A percentile compares a stretch with the other conserved stretches of the same genome.
Conservation (phyloP, 2,329 filamentous ascomycete species). For the Zymoseptoria ardabiliae region DNA sequence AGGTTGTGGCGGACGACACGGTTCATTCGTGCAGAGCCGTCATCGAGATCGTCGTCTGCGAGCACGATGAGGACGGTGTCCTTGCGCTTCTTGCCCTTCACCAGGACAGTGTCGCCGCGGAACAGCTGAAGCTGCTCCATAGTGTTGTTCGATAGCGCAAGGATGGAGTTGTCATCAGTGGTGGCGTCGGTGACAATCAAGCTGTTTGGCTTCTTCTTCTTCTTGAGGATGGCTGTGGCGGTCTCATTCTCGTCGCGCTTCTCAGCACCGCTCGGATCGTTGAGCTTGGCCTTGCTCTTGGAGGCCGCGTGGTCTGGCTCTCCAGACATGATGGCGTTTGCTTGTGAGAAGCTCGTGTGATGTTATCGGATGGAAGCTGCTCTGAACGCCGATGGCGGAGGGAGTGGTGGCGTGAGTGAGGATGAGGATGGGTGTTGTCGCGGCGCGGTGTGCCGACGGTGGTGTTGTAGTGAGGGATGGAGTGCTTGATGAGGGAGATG, state of each 20-base stretch:
- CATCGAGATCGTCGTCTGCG: slow-evolving; percentile 94
- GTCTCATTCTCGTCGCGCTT: slow-evolving; percentile 70
- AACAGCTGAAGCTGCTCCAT: slow-evolving; percentile 98
- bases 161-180: slow-evolving; percentile 99
- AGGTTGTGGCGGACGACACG: slow-evolving; percentile 97
- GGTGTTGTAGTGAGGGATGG: background rate
- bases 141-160: slow-evolving; percentile 94
- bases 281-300: slow-evolving; percentile 44
- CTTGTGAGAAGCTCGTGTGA: slow-evolving; percentile 5
- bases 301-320: slow-evolving; percentile 39
- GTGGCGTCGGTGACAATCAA: slow-evolving; percentile 97
- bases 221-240: slow-evolving; percentile 94
- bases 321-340: slow-evolving; percentile 38
- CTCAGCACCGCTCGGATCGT: slow-evolving; percentile 30
- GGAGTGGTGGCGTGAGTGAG: slow-evolving; percentile 1
- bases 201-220: slow-evolving; percentile 99
- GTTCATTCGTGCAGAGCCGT: slow-evolving; percentile 95
- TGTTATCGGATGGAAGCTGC: slow-evolving; percentile 8
- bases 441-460: background rate
- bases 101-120: slow-evolving; percentile 94
- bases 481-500: background rate
- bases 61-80: slow-evolving; percentile 97
- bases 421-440: slow-evolving; percentile 1
- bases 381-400: slow-evolving; percentile 4
- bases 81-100: slow-evolving; percentile 99